Evolutionary conservation across 2,329 filamentous ascomycete genomes (phyloP), one percentile per base, ranked within the genome.

Genomic region (Phyllosticta paracitricarpa): DNA sequence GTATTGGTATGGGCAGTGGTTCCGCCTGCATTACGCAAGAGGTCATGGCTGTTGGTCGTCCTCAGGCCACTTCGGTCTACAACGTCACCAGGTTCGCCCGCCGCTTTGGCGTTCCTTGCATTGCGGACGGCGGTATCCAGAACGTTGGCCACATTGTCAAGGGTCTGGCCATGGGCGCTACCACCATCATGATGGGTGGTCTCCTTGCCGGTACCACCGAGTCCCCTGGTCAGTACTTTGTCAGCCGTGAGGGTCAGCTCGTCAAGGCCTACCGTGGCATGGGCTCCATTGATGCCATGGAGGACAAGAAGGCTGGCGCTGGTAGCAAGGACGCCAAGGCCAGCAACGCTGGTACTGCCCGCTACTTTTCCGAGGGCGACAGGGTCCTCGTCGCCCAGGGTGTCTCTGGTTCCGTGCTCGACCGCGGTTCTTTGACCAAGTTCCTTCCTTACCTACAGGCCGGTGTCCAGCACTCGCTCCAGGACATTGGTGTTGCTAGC

Each of bases 121-220:
- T 99, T 72, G 94, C 94, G 63, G 94, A 99, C 70, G 94, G 94
- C 69, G 94, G 94, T 78, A 89, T 99, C 68, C 94, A 99, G 78
- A 99, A 99, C 72, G 89, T 99, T 67, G 94, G 94, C 61, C 95
- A 99, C 81, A 97, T 99, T 67, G 94, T 99, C 77, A 99, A 99
- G 84, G 93, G 92, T 73, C 86, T 99, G 66, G 88, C 94, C 55
- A 86, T 99, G 65, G 94, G 94, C 68, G 94, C 94, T 63, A 91
- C 89, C 54, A 95, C 92, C 48, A 88, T 99, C 75, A 99, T 99
- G 94, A 99, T 99, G 94, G 94, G 94, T 70, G 95, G 94, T 79
- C 86, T 99, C 59, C 84, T 99, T 66, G 94, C 94, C 57, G 94
- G 95, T 74, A 97, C 94, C 65, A 97, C 93, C 52, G 94, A 99